These are phyloP conservation scores for Penicillium sp. DNA, from an alignment of 2,329 filamentous ascomycete genomes.

Conservation along the genomic window DNA sequence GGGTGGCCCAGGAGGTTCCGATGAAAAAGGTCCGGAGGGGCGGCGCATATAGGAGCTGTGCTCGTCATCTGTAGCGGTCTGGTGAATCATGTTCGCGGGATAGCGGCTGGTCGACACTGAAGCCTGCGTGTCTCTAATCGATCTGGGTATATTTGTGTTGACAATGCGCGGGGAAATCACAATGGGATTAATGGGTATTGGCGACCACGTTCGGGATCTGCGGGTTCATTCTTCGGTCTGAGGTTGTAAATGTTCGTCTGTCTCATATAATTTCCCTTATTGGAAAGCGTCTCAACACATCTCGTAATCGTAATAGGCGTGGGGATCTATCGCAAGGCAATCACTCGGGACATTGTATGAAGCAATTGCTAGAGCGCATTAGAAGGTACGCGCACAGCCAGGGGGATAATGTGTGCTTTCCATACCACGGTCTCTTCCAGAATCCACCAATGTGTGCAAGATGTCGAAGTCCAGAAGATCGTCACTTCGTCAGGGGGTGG, in stretches of 20 bases:
- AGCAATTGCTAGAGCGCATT: conserved; percentile 12
- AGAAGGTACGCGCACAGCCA: conserved; percentile 1
- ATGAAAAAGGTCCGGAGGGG: conserved; percentile 18
- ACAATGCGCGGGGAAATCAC: conserved; percentile 6
- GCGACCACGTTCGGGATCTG: conserved; percentile 6
- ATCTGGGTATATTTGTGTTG: neutral
- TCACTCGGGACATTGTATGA: conserved; percentile 12
- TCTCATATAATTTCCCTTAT: neutral
- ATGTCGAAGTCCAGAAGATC: neutral
- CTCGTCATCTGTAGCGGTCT: conserved; percentile 25
- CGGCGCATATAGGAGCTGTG: conserved; percentile 21
- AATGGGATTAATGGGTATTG: conserved; percentile 6
- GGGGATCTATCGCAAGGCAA: conserved; percentile 12
- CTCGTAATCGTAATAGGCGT: conserved; percentile 4
- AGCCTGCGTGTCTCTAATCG: no score
- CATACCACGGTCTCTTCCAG: neutral
- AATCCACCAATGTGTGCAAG: neutral
- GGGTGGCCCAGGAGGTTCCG: conserved; percentile 11
- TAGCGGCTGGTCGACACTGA: neutral
- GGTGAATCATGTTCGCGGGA: conserved; percentile 25
- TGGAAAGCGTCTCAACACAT: conserved; percentile 12
- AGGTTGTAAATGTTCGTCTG: neutral
- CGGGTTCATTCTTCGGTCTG: conserved; percentile 17
- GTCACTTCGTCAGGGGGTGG: neutral
- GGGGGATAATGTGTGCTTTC: neutral